These are phyloP conservation scores for Barnettozyma pratensis DNA, from an alignment of 805 yeast species.

Conservation along the genomic window DNA sequence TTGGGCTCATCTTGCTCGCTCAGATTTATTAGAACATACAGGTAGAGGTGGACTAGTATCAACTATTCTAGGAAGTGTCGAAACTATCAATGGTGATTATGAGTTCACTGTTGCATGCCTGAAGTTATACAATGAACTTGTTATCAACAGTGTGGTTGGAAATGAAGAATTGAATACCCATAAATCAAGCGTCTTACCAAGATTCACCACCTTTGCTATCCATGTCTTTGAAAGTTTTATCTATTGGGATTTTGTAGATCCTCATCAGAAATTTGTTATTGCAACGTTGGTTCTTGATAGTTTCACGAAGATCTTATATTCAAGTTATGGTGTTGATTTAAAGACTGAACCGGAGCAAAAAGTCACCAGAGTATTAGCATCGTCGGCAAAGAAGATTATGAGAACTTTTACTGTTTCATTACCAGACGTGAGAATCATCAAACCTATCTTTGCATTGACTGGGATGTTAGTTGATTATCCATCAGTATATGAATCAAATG, in stretches of 20 bases:
- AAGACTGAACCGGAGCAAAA: slow-evolving; percentile 30
- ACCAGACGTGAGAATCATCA: slow-evolving; percentile 47
- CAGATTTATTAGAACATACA: slow-evolving; percentile 56
- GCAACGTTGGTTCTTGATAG: slow-evolving; percentile 50
- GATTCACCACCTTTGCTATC: slow-evolving; percentile 51
- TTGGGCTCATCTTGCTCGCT: slow-evolving; percentile 72
- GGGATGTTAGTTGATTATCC: slow-evolving; percentile 38
- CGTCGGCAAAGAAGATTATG: slow-evolving; percentile 46
- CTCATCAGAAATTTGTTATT: slow-evolving; percentile 54
- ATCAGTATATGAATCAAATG: slow-evolving; percentile 34
- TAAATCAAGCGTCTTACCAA: slow-evolving; percentile 51
- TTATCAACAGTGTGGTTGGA: slow-evolving; percentile 42
- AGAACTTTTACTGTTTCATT: slow-evolving; percentile 51
- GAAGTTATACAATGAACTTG: slow-evolving; percentile 48
- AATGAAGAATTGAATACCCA: slow-evolving; percentile 31
- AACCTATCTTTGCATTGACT: slow-evolving; percentile 48
- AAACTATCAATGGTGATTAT: slow-evolving; percentile 63
- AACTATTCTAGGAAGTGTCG: slow-evolving; percentile 63
- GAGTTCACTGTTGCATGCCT: slow-evolving; percentile 56
- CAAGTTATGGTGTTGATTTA: slow-evolving; percentile 52
- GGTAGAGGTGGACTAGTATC: slow-evolving; percentile 62
- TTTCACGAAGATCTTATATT: slow-evolving; percentile 48
- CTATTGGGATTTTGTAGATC: slow-evolving; percentile 59
- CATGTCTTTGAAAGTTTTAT: slow-evolving; percentile 69
- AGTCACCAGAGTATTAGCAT: slow-evolving; percentile 45